These are phyloP conservation scores for Pachysolen tannophilus DNA, from an alignment of 805 yeast genomes.

Conservation along the genomic window DNA sequence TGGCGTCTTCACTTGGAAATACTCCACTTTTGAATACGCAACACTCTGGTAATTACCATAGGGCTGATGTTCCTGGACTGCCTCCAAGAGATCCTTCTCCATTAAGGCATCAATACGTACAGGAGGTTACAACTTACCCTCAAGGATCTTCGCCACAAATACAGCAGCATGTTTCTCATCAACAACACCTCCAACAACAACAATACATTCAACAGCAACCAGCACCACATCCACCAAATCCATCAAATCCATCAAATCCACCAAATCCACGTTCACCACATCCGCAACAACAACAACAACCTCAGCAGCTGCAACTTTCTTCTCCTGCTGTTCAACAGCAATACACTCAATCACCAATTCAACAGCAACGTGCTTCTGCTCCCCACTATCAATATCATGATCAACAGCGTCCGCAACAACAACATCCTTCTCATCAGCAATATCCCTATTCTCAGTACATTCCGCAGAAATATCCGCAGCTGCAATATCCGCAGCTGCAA, in stretches of 20 bases:
- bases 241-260: not conserved
- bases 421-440: not conserved
- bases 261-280: no score
- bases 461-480: not conserved
- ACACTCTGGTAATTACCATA: no score
- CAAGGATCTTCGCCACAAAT: no score
- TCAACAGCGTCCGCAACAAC: conserved; percentile 1
- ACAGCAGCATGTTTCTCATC: not conserved
- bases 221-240: no score
- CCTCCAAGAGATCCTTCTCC: no score
- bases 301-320: not conserved
- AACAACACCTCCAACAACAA: not conserved
- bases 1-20: no score
- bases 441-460: not conserved
- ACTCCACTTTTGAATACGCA: no score
- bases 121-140: no score
- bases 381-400: not conserved
- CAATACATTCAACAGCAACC: not conserved
- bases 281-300: not conserved
- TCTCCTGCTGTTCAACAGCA: not conserved
- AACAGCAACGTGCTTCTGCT: not conserved
- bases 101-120: no score
- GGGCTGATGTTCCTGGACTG: no score
- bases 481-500: not conserved
- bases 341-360: not conserved